Base-by-base conservation (phyloP, 192 early-diverging fungal genomes). In the Coemansia sp. region DNA sequence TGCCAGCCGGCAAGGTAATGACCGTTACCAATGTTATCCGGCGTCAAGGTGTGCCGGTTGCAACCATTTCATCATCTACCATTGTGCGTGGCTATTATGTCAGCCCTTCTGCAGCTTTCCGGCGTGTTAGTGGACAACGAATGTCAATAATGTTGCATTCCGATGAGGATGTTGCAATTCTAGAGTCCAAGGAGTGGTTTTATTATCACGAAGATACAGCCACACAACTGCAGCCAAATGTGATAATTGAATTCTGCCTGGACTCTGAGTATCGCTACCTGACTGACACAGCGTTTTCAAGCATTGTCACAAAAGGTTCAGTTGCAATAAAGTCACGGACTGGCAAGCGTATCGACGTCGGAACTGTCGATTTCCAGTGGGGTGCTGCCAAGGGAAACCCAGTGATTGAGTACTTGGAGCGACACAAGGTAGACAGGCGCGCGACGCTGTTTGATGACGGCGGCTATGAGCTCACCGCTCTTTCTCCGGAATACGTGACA, bases 181-280 rank as follows among this genome's bases (percentile, higher is more conserved):
- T 98, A 46, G 79, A 88, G 69, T 74, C 90, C 64, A 95, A 94
- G 79, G 73, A 86, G 49, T 98, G 93, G 93, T 85, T 97, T 58
- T 68, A 82, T 11, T 58, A 63, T 55, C 12, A n/a, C 10, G 67
- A 65, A 9, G 40, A 47, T 12, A 14, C 24, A 11, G 24, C 58
- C 1, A 49, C 57, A 23, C 73, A 75, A 42, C 63, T 90, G 48
- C 76, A 60, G 12, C 79, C 86, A 18, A 84, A 84, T 8, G 51
- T 57, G 67, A 73, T 21, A 36, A 63, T 95, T 36, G 86, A 94
- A 60, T 95, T 97, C 84, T 83, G 87, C 61, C 81, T 97, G 37
- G 83, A 90, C 52, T 90, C 90, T 12, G 70, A 84, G 26, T 74
- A 88, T 24, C 68, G 79, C 24, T 92, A 82, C 81, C 81, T 84